Conservation (phyloP, 2,329 filamentous ascomycete genomes). For the Alternaria incomplexa region DNA sequence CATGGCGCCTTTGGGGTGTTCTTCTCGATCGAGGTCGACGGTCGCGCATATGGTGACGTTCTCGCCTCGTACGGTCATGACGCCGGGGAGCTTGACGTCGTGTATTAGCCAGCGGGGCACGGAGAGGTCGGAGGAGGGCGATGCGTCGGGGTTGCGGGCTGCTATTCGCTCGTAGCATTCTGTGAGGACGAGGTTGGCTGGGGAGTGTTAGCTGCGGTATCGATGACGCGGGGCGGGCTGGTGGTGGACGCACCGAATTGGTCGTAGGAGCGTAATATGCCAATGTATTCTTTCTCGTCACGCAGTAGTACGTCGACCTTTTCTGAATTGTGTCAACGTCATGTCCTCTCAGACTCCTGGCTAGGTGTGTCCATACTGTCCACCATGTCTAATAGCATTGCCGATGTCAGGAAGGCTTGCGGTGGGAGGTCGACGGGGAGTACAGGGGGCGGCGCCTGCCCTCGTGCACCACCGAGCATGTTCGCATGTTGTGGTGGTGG, state of each 20-base stretch:
- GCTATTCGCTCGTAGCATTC: constrained; percentile 91
- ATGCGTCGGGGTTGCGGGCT: constrained; percentile 57
- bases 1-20: constrained; percentile 78
- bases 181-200: constrained; percentile 94
- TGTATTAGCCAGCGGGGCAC: constrained; percentile 68
- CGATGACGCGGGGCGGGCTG: neutral
- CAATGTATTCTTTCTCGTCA: constrained; percentile 92
- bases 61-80: constrained; percentile 92
- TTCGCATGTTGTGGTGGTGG: constrained; percentile 59
- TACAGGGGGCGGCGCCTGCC: constrained; percentile 29
- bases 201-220: constrained; percentile 11
- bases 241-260: constrained; percentile 76
- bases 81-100: constrained; percentile 81
- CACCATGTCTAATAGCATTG: constrained; percentile 92
- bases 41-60: constrained; percentile 96
- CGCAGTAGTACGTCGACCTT: constrained; percentile 91
- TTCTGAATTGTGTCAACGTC: constrained; percentile 63
- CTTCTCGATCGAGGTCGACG: constrained; percentile 95
- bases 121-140: constrained; percentile 23
- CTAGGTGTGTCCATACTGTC: constrained; percentile 69
- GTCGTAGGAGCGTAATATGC: constrained; percentile 93
- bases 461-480: constrained; percentile 38
- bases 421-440: constrained; percentile 66
- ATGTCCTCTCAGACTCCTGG: neutral
- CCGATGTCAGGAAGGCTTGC: constrained; percentile 98